phyloP scores from a whole-genome alignment of 208 protist genomes.

The Leishmania gerbilli region DNA sequence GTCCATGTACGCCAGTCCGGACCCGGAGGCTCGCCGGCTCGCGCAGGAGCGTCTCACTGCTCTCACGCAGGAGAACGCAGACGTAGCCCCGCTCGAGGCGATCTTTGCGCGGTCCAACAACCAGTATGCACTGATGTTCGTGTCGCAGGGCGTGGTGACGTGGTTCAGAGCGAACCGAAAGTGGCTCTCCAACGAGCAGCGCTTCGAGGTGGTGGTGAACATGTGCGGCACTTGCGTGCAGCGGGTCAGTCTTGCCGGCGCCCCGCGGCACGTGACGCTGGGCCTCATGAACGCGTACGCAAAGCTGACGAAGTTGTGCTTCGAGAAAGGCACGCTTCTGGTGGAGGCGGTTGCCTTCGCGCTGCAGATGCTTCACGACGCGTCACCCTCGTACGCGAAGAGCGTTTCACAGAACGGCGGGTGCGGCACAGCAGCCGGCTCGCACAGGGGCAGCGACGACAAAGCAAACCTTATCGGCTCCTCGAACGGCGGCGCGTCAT shows the following conservation, averaged over 20 bases:
- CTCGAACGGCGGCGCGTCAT: neutral
- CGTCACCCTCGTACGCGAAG: constrained; percentile 15
- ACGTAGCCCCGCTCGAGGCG: constrained; percentile 37
- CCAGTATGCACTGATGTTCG: constrained; percentile 81
- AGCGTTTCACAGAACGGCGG: constrained; percentile 28
- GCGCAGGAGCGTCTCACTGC: constrained; percentile 47
- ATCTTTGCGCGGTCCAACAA: constrained; percentile 71
- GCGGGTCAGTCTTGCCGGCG: constrained; percentile 52
- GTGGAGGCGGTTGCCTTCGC: constrained; percentile 48
- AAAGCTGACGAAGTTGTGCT: constrained; percentile 72
- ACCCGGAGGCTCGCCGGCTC: constrained; percentile 43
- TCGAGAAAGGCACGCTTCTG: constrained; percentile 64
- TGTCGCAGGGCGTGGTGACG: constrained; percentile 62
- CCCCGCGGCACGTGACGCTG: constrained; percentile 64
- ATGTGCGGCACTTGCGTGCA: constrained; percentile 69
- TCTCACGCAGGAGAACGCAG: constrained; percentile 58
- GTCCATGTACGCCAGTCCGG: constrained; percentile 66
- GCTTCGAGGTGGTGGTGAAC: constrained; percentile 52
- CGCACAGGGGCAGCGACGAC: neutral
- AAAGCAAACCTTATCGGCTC: neutral
- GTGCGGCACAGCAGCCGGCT: constrained; percentile 18
- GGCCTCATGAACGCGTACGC: constrained; percentile 58
- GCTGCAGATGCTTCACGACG: constrained; percentile 51
- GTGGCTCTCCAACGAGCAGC: constrained; percentile 42
- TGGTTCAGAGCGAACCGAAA: constrained; percentile 70